Evolutionary conservation across 176 grass and related monocot genomes (phyloP).

Genomic region (Lolium perenne): DNA sequence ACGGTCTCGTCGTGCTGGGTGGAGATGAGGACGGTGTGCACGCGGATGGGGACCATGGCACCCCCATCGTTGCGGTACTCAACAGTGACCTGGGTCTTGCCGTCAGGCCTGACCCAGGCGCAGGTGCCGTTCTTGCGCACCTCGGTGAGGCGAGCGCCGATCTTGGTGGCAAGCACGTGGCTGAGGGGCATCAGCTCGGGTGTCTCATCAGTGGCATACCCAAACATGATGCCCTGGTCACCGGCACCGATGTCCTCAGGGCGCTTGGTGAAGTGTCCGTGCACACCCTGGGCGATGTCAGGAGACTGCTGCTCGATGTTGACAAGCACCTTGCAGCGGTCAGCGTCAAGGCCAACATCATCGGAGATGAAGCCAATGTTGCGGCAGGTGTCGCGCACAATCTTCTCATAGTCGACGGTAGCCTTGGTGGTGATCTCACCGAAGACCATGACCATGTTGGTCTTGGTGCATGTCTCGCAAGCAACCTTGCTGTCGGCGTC

Average conservation of each 20-base stretch:
- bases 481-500: constrained; percentile 80
- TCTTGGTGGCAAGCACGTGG: constrained; percentile 76
- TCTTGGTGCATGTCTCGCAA: constrained; percentile 95
- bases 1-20: constrained; percentile 85
- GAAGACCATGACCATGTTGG: constrained; percentile 96
- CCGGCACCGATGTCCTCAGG: constrained; percentile 76
- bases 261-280: constrained; percentile 70
- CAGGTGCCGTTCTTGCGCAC: constrained; percentile 75
- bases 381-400: constrained; percentile 92
- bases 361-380: constrained; percentile 65
- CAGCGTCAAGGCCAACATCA: constrained; percentile 70
- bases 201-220: constrained; percentile 76
- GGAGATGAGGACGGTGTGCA: constrained; percentile 88
- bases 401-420: constrained; percentile 86
- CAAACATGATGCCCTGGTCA: constrained; percentile 81
- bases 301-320: constrained; percentile 89
- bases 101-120: constrained; percentile 66
- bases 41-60: constrained; percentile 77
- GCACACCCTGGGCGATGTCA: constrained; percentile 79
- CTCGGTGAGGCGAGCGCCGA: constrained; percentile 68
- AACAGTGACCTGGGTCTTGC: constrained; percentile 77
- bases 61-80: constrained; percentile 71
- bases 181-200: constrained; percentile 75
- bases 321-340: constrained; percentile 72
- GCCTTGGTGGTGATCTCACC: constrained; percentile 96